Percentiles rank a stretch among this genome's conserved stretches.
Evolutionary conservation across 2,329 filamentous ascomycete genomes (phyloP).

Genomic region (Monascus ruber): DNA sequence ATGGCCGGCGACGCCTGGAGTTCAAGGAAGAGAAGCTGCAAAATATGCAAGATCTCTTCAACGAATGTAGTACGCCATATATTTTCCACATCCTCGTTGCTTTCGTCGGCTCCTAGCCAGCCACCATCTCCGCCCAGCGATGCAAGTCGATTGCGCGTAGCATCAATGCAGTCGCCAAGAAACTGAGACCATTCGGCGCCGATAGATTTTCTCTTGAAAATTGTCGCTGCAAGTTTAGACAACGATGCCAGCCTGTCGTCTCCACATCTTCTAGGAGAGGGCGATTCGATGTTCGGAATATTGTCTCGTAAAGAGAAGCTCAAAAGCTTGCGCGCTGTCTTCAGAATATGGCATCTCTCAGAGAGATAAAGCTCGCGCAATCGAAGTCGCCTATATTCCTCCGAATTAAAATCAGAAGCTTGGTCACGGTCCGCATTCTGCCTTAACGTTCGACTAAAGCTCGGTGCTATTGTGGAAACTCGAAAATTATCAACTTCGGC

Average conservation of each 20-base stretch:
- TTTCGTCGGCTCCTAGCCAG: slow-evolving; percentile 38
- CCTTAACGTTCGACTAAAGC: slow-evolving; percentile 23
- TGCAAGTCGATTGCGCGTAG: slow-evolving; percentile 21
- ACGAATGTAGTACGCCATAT: slow-evolving; percentile 54
- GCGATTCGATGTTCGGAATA: slow-evolving; percentile 6
- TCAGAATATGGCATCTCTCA: slow-evolving; percentile 58
- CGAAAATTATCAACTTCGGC: slow-evolving; percentile 53
- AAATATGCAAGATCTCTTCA: slow-evolving; percentile 60
- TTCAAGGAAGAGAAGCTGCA: slow-evolving; percentile 63
- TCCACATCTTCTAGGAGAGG: slow-evolving; percentile 2
- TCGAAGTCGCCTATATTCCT: slow-evolving; percentile 52
- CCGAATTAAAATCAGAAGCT: slow-evolving; percentile 45
- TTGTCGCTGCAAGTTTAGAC: slow-evolving; percentile 14
- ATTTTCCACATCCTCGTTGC: slow-evolving; percentile 46
- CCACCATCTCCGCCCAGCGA: slow-evolving; percentile 24
- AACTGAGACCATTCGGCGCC: slow-evolving; percentile 15
- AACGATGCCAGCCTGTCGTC: slow-evolving; percentile 10
- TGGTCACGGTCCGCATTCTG: slow-evolving; percentile 16
- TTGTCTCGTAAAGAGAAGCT: slow-evolving; percentile 18
- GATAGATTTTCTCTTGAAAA: slow-evolving; percentile 20
- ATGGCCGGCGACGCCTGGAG: slow-evolving; percentile 50
- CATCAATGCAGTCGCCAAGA: slow-evolving; percentile 23
- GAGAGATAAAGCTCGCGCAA: slow-evolving; percentile 60
- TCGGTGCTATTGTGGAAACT: slow-evolving; percentile 40
- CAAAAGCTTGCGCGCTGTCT: slow-evolving; percentile 45